Conservation (phyloP, 805 yeast genomes). For the Metschnikowia cerradonensis region DNA sequence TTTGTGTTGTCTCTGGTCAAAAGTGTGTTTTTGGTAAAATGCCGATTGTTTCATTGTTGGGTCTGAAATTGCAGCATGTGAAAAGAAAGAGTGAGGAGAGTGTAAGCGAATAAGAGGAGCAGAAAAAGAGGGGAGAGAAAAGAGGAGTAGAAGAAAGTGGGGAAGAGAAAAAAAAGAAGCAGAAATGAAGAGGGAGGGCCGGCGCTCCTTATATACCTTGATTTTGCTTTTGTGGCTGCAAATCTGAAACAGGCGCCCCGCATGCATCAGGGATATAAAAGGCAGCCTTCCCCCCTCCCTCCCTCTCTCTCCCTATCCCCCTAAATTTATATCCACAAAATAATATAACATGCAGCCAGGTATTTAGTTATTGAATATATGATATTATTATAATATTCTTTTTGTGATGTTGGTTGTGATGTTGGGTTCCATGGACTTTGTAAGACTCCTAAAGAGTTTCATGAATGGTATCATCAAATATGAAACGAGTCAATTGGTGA, state of each 20-base stretch:
- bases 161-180: neutral
- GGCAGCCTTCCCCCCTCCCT: neutral
- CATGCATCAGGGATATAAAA: neutral
- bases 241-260: neutral
- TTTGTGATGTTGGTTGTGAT: too few relatives aligned
- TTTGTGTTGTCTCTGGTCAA: too few relatives aligned
- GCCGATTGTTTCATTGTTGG: too few relatives aligned
- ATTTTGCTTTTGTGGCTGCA: constrained; percentile 3
- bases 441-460: too few relatives aligned
- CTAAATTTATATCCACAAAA: neutral
- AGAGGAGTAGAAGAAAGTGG: neutral
- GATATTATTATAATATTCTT: too few relatives aligned
- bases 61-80: neutral
- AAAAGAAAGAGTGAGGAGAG: neutral
- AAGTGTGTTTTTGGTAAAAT: too few relatives aligned
- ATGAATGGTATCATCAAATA: too few relatives aligned
- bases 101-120: neutral
- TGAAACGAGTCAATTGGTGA: too few relatives aligned
- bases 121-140: neutral
- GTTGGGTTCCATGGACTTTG: too few relatives aligned
- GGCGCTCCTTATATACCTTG: neutral
- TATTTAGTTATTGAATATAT: too few relatives aligned
- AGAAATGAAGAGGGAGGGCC: neutral
- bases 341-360: neutral
- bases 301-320: neutral